phyloP scores from a whole-genome alignment of 306 rosid genomes.

The Coriaria nepalensis region DNA sequence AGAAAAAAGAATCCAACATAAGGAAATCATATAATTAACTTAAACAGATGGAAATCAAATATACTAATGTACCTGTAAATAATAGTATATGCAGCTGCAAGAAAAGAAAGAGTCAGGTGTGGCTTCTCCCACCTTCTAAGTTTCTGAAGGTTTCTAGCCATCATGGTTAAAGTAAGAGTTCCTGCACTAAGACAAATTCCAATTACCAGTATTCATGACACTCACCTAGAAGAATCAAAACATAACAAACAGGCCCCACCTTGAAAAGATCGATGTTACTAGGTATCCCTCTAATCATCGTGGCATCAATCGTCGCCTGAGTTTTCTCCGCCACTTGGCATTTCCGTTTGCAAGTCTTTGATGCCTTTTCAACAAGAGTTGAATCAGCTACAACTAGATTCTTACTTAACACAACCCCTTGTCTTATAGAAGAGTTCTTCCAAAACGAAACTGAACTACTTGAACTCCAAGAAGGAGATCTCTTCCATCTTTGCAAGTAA shows the following conservation, averaged over 20 bases:
- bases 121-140: slow-evolving; percentile 94
- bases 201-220: not conserved
- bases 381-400: slow-evolving; percentile 66
- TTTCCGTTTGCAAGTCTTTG: slow-evolving; percentile 47
- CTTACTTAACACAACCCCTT: slow-evolving; percentile 72
- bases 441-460: slow-evolving; percentile 56
- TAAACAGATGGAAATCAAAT: not conserved
- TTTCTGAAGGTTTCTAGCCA: slow-evolving; percentile 44
- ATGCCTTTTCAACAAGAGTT: slow-evolving; percentile 64
- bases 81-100: slow-evolving; percentile 44
- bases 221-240: slow-evolving; percentile 1
- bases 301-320: slow-evolving; percentile 94
- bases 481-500: slow-evolving; percentile 78
- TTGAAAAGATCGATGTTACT: slow-evolving; percentile 94
- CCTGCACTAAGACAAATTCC: slow-evolving; percentile 37
- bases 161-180: slow-evolving; percentile 47
- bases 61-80: slow-evolving; percentile 53
- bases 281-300: slow-evolving; percentile 84
- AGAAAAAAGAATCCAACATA: not conserved
- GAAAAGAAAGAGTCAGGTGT: slow-evolving; percentile 63
- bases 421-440: slow-evolving; percentile 51
- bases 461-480: slow-evolving; percentile 73
- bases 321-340: slow-evolving; percentile 58
- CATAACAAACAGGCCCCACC: slow-evolving; percentile 32
- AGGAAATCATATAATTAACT: not conserved